phyloP scores from a whole-genome alignment of 345 rosid genomes.

The Salix suchowensis region DNA sequence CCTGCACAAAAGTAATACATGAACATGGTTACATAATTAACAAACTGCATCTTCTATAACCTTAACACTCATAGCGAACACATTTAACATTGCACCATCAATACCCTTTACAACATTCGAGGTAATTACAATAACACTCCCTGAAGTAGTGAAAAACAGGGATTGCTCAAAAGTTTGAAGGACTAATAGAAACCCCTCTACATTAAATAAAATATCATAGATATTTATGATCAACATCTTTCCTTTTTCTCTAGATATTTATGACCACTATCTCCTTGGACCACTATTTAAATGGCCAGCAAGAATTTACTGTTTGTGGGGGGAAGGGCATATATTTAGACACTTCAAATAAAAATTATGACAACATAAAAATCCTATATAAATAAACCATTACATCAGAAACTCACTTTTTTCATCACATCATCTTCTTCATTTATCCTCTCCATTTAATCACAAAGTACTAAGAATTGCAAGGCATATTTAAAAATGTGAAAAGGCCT shows the following conservation, averaged over 20 bases:
- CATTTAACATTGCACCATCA: too few species aligned
- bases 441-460: too few species aligned
- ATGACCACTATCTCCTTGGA: neutral
- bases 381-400: too few species aligned
- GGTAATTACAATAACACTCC: too few species aligned
- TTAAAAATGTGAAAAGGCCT: too few species aligned
- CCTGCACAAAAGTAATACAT: conserved; percentile 38
- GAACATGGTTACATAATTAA: neutral
- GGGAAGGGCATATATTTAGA: neutral
- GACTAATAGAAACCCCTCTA: neutral
- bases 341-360: too few species aligned
- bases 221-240: neutral
- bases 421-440: too few species aligned
- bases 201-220: neutral
- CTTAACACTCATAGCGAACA: neutral
- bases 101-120: too few species aligned
- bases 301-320: neutral
- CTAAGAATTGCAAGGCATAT: too few species aligned
- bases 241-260: neutral
- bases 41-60: neutral
- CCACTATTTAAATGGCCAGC: neutral
- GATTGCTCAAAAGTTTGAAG: neutral
- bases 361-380: too few species aligned
- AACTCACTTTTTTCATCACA: too few species aligned
- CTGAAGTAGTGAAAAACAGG: neutral